Evolutionary conservation across 2,329 filamentous ascomycete genomes (phyloP), one percentile per base, ranked within the genome.

Genomic region (Domatiomyces catenatus): DNA sequence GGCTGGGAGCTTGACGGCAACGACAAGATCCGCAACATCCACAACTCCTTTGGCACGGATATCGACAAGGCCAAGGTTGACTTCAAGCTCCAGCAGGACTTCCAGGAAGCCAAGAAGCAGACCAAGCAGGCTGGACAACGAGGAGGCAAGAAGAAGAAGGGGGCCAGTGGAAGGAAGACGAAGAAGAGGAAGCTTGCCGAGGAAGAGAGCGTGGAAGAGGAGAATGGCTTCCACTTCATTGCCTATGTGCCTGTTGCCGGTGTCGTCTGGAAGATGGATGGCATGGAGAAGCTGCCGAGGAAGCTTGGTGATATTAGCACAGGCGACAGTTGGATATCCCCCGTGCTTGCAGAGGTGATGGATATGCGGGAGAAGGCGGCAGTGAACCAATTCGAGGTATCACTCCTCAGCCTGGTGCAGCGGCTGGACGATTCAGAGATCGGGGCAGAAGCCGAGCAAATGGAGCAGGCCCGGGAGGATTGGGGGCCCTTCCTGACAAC

Each of bases 241-340:
- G 89, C 88, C 5, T 94, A 90, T 62, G 80, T 95, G 26, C 86
- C 86, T 1, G 76, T 80, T 12, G 73, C 76, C n/a, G 81, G 78
- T 2, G 71, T 78, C 50, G 76, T 94, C 12, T 95, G 87, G 87
- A 86, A 89, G 63, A 78, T 96, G 4, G 90, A 96, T 65, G 90
- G 90, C 3, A 71, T 95, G 19, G 80, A 89, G 24, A 63, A 71
- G 71, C 43, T 78, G 81, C 56, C 90, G 87, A 2, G 75, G 79
- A 32, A 75, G 73, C 50, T 70, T 88, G 50, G 82, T 81, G 12
- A 36, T 12, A 50, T 56, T 18, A 24, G 39, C 2, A 20, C 47
- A 5, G 56, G 49, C 19, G 50, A 49, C 42, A 51, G 47, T 44
- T 58, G 56, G 56, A 46, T 57, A 8, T 48, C 48, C 7, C 47